A percentile compares a stretch with the other conserved stretches of the same genome.
Conservation (phyloP, 345 rosid species). For the Syzygium aqueum region DNA sequence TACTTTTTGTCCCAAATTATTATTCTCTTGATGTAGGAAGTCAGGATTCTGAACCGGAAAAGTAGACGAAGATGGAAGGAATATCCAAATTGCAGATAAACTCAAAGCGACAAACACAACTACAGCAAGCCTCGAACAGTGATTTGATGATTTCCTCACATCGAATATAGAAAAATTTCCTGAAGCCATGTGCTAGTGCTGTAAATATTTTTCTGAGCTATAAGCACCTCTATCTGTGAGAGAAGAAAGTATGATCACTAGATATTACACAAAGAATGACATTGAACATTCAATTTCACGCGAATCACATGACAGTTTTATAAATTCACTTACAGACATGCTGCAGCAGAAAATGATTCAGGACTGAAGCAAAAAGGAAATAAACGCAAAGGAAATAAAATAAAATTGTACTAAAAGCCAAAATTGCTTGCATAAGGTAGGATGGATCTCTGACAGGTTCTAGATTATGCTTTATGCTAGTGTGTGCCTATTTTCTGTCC, state of each 20-base stretch:
- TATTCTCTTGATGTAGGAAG: constrained; percentile 21
- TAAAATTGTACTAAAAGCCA: not conserved
- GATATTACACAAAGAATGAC: not conserved
- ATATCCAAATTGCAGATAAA: constrained; percentile 83
- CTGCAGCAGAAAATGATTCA: not conserved
- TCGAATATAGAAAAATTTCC: constrained; percentile 59
- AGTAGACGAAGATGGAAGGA: constrained; percentile 55
- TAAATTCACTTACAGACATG: not conserved
- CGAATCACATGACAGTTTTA: not conserved
- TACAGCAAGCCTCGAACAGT: constrained; percentile 54
- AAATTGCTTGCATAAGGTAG: not conserved
- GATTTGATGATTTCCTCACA: constrained; percentile 50
- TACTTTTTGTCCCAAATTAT: constrained; percentile 18
- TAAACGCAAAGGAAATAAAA: not conserved
- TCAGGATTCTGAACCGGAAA: constrained; percentile 32
- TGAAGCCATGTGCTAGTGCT: constrained; percentile 34
- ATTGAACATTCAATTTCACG: not conserved
- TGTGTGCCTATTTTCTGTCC: not conserved
- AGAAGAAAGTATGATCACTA: not conserved
- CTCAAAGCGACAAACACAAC: constrained; percentile 52
- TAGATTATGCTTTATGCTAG: not conserved
- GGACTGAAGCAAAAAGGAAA: not conserved
- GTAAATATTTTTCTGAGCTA: constrained; percentile 3
- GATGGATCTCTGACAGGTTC: not conserved
- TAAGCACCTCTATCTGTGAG: not conserved